phyloP scores from a whole-genome alignment of 768 basidiomycete species.

The Wakefieldia striispora region DNA sequence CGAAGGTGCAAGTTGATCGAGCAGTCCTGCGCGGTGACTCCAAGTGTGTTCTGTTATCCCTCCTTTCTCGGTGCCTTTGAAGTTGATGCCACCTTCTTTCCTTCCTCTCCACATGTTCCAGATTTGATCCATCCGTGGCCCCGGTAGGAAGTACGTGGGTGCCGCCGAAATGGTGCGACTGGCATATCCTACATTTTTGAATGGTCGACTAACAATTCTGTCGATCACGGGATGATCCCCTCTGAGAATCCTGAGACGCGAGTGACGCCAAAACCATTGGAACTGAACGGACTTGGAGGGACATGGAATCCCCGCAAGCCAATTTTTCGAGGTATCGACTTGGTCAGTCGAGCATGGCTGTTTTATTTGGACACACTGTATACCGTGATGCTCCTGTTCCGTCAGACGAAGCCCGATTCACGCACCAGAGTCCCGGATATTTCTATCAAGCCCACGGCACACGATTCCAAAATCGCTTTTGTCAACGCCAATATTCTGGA shows the following conservation, averaged over 20 bases:
- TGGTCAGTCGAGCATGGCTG: no score
- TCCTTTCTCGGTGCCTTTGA: background rate
- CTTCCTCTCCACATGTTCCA: background rate
- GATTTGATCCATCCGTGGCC: slow-evolving; percentile 23
- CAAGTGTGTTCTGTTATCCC: background rate
- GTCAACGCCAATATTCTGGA: no score
- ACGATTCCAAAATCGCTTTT: no score
- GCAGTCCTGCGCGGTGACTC: background rate
- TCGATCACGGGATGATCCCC: slow-evolving; percentile 19
- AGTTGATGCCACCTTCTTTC: background rate
- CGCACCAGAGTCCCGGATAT: no score
- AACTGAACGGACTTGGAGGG: slow-evolving; percentile 24
- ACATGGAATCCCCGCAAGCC: slow-evolving; percentile 18
- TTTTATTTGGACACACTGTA: no score
- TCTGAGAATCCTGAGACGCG: slow-evolving; percentile 4
- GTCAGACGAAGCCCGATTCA: no score
- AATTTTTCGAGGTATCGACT: no score
- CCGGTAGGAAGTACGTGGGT: slow-evolving; percentile 22
- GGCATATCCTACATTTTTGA: no score
- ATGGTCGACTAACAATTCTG: background rate
- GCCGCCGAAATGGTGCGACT: no score
- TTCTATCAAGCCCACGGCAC: no score
- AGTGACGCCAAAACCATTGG: background rate
- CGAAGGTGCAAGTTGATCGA: background rate
- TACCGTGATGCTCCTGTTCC: no score